phyloP scores from a whole-genome alignment of 106 monocot species.

The Amphibolis antarctica region DNA sequence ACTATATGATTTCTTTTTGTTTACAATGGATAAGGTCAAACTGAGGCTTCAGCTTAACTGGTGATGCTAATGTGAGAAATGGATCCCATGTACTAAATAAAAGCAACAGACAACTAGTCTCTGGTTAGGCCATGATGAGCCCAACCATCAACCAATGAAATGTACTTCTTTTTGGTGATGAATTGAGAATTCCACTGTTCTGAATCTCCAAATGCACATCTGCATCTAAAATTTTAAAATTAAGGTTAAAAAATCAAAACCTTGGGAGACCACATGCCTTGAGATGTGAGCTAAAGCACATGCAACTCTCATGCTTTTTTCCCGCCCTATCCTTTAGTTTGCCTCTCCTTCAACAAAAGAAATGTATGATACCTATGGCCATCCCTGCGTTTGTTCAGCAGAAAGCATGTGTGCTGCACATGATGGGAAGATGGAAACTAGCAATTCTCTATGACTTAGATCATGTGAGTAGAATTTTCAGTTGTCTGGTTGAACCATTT shows the following conservation, averaged over 20 bases:
- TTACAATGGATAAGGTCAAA: neutral
- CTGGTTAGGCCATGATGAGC: slow-evolving; percentile 4
- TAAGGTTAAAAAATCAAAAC: neutral
- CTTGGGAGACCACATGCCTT: neutral
- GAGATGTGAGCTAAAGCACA: neutral
- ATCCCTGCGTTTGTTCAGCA: neutral
- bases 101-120: neutral
- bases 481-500: slow-evolving; percentile 1
- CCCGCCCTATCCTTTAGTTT: neutral
- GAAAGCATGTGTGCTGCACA: neutral
- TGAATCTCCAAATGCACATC: too few relatives aligned
- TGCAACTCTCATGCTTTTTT: neutral
- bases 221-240: neutral
- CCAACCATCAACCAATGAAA: neutral
- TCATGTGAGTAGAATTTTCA: neutral
- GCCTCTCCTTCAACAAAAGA: neutral
- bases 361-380: neutral
- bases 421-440: neutral
- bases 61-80: neutral
- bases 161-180: neutral
- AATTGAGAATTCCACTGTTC: too few relatives aligned
- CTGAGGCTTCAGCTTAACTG: neutral
- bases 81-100: too few relatives aligned
- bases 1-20: too few relatives aligned
- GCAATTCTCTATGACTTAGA: neutral